These are phyloP conservation scores for Silene coronaria DNA, from an alignment of 179 eudicot genomes.

Conservation along the genomic window DNA sequence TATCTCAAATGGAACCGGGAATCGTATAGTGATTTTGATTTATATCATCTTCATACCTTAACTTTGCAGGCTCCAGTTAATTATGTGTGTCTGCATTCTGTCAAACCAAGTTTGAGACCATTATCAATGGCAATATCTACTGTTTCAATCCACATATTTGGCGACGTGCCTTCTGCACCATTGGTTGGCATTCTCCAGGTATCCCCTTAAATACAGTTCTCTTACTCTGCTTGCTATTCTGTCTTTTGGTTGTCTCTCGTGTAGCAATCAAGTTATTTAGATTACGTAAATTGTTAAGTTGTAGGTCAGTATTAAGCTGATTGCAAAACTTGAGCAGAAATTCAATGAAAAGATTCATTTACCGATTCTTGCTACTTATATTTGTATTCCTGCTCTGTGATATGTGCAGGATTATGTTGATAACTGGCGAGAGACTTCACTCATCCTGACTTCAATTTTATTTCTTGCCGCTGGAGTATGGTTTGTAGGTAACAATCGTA, in stretches of 20 bases:
- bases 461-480: constrained; percentile 68
- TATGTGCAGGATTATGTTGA: constrained; percentile 55
- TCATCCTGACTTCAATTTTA: constrained; percentile 54
- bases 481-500: constrained; percentile 47
- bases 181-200: constrained; percentile 89
- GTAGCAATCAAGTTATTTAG: not conserved
- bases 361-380: not conserved
- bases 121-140: constrained; percentile 82
- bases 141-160: constrained; percentile 76
- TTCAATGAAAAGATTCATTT: not conserved
- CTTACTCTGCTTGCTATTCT: constrained; percentile 2
- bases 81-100: constrained; percentile 67
- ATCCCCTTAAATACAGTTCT: constrained; percentile 8
- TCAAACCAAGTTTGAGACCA: constrained; percentile 75
- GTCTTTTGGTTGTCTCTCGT: not conserved
- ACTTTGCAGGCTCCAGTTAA: constrained; percentile 81
- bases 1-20: not conserved
- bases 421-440: constrained; percentile 72
- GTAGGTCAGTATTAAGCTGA: not conserved
- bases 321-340: not conserved
- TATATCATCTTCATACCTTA: not conserved
- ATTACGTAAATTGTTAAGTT: not conserved
- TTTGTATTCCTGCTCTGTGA: not conserved
- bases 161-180: constrained; percentile 91
- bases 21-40: not conserved